Evolutionary conservation across 2,329 filamentous ascomycete genomes (phyloP).

Genomic region (Alternaria sp.): DNA sequence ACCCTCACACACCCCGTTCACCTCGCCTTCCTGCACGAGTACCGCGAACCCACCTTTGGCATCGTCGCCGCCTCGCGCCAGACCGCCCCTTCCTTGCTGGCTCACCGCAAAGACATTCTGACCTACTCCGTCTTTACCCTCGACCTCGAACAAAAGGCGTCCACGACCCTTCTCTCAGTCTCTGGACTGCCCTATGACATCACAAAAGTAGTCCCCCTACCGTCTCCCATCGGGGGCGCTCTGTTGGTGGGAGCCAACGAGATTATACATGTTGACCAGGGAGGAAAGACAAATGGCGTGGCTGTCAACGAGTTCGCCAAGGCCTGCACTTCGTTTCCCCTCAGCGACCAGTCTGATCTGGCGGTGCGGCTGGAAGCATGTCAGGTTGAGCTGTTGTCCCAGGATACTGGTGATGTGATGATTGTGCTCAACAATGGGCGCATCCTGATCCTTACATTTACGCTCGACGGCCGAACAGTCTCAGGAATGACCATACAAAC

Average conservation of each 20-base stretch:
- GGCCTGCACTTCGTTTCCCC: conserved; percentile 80
- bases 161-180: conserved; percentile 90
- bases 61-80: conserved; percentile 82
- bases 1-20: conserved; percentile 87
- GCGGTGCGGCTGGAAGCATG: conserved; percentile 83
- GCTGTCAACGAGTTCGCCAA: conserved; percentile 91
- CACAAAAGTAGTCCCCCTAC: conserved; percentile 80
- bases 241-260: conserved; percentile 89
- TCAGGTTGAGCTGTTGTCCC: conserved; percentile 76
- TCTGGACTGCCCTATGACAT: conserved; percentile 86
- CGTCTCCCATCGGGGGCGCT: conserved; percentile 86
- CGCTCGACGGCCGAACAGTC: conserved; percentile 88
- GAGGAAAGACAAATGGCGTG: conserved; percentile 89
- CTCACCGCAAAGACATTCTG: conserved; percentile 82
- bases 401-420: conserved; percentile 83
- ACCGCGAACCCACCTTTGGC: conserved; percentile 96
- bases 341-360: conserved; percentile 85
- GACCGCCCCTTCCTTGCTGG: conserved; percentile 75
- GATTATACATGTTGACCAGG: conserved; percentile 93
- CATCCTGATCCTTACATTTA: conserved; percentile 79
- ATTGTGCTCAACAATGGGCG: conserved; percentile 79
- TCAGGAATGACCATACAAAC: conserved; percentile 80
- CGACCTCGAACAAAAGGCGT: conserved; percentile 90
- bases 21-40: conserved; percentile 93
- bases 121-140: conserved; percentile 95